Evolutionary conservation across 2,329 filamentous ascomycete species (phyloP).

Genomic region (Pseudogymnoascus sp.): DNA sequence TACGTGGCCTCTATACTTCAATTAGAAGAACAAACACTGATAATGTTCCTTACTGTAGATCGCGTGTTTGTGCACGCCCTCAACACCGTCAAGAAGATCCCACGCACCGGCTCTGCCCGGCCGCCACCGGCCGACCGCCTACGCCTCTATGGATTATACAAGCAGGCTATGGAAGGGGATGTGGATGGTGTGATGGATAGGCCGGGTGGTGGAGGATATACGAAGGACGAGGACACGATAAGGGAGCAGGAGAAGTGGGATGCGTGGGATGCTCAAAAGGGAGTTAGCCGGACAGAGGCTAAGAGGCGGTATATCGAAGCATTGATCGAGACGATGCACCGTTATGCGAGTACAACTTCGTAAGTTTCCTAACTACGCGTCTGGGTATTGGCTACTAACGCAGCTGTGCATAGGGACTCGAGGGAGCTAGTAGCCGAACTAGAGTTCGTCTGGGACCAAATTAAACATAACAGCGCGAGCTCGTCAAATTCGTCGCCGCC

Average conservation of each 20-base stretch:
- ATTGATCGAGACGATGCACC: slow-evolving; percentile 93
- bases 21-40: not conserved
- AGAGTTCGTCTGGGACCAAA: slow-evolving; percentile 99
- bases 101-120: slow-evolving; percentile 81
- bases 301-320: slow-evolving; percentile 92
- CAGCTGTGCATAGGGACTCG: slow-evolving; percentile 53
- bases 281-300: slow-evolving; percentile 78
- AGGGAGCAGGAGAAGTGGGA: slow-evolving; percentile 69
- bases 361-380: slow-evolving; percentile 32
- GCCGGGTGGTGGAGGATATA: slow-evolving; percentile 46
- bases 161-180: slow-evolving; percentile 98
- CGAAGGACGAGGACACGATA: slow-evolving; percentile 44
- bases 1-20: not conserved
- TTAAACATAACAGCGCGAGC: slow-evolving; percentile 73
- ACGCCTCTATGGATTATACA: slow-evolving; percentile 94
- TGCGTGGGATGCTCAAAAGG: slow-evolving; percentile 85
- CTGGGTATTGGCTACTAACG: slow-evolving; percentile 1
- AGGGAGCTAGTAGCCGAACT: slow-evolving; percentile 83
- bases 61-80: slow-evolving; percentile 98
- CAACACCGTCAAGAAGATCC: slow-evolving; percentile 96
- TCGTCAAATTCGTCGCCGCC: slow-evolving; percentile 51
- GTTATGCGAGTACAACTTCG: slow-evolving; percentile 78
- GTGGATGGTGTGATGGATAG: slow-evolving; percentile 90
- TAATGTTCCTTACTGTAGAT: slow-evolving; percentile 45
- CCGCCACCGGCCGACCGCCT: slow-evolving; percentile 79